phyloP scores from a whole-genome alignment of 1,284 basidiomycete genomes.

The Trametes polyzona region DNA sequence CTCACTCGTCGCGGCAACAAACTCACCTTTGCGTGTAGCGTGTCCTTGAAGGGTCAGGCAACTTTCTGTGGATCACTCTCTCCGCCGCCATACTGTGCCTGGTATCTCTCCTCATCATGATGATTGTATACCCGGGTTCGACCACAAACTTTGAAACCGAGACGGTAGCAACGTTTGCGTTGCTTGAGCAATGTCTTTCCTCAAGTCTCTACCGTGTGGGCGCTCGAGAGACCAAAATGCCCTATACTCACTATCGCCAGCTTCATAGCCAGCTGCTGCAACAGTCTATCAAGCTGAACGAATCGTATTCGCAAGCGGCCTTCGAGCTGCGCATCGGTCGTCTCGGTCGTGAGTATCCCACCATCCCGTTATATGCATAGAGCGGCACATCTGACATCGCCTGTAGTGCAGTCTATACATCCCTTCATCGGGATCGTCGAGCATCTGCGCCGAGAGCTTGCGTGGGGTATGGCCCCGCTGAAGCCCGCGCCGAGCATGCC shows the following conservation, averaged over 20 bases:
- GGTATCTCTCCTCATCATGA: slow-evolving; percentile 43
- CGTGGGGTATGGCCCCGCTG: slow-evolving; percentile 46
- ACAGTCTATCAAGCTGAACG: slow-evolving; percentile 45
- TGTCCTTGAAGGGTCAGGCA: slow-evolving; percentile 36
- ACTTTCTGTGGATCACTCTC: slow-evolving; percentile 49
- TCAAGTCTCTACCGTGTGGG: slow-evolving; percentile 37
- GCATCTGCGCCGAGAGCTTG: slow-evolving; percentile 50
- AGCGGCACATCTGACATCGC: no score
- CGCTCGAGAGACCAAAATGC: slow-evolving; percentile 21
- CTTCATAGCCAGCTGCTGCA: slow-evolving; percentile 40
- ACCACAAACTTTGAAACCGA: slow-evolving; percentile 49
- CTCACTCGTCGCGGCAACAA: no score
- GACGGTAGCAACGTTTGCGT: slow-evolving; percentile 40
- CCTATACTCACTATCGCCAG: slow-evolving; percentile 27
- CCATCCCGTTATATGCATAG: no score
- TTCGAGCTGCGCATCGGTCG: slow-evolving; percentile 53
- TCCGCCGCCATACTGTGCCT: slow-evolving; percentile 46
- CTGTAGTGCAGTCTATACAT: slow-evolving; percentile 47
- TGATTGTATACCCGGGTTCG: slow-evolving; percentile 47
- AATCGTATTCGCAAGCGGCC: slow-evolving; percentile 48
- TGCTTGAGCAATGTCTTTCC: slow-evolving; percentile 41
- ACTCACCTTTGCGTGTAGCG: slow-evolving; percentile 29
- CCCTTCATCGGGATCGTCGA: slow-evolving; percentile 48
- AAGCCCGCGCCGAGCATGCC: slow-evolving; percentile 17
- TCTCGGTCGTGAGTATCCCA: slow-evolving; percentile 47